phyloP scores from a whole-genome alignment of 1,139 yeast genomes.

The Yarrowia galli region DNA sequence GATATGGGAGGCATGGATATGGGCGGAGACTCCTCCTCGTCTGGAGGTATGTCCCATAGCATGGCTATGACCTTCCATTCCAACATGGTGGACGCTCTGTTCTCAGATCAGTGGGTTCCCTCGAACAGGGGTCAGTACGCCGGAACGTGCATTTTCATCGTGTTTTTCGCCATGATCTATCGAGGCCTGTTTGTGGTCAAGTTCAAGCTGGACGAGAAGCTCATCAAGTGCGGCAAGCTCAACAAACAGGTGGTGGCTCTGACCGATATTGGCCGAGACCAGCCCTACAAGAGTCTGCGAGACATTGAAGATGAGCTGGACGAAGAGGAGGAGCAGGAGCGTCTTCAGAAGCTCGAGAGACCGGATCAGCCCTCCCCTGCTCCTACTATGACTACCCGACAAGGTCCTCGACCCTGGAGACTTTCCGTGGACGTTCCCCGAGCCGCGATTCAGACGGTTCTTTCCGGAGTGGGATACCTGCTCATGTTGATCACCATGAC shows the following conservation, averaged over 20 bases:
- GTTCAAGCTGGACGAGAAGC: conserved; percentile 39
- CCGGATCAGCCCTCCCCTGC: conserved; percentile 22
- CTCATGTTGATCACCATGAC: conserved; percentile 48
- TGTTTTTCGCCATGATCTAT: conserved; percentile 44
- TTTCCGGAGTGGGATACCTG: conserved; percentile 44
- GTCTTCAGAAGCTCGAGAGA: conserved; percentile 15
- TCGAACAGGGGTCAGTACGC: conserved; percentile 45
- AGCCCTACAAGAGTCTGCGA: conserved; percentile 36
- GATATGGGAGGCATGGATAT: conserved; percentile 40
- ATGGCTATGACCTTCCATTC: conserved; percentile 45
- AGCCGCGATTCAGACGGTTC: conserved; percentile 43
- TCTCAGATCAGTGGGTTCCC: conserved; percentile 45
- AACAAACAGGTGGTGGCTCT: conserved; percentile 39
- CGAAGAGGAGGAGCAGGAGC: conserved; percentile 39
- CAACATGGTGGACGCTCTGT: conserved; percentile 42
- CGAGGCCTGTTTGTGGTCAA: conserved; percentile 40
- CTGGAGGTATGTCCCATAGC: conserved; percentile 16
- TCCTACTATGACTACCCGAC: neutral
- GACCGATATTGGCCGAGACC: conserved; percentile 36
- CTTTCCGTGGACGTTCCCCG: conserved; percentile 45
- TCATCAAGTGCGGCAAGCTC: conserved; percentile 42
- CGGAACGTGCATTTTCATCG: conserved; percentile 45
- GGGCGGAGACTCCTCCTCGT: conserved; percentile 30
- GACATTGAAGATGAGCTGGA: conserved; percentile 31
- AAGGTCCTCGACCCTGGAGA: conserved; percentile 45